Evolutionary conservation across 495 filamentous ascomycete species (phyloP).

Genomic region (Aspergillus incahuasiensis): DNA sequence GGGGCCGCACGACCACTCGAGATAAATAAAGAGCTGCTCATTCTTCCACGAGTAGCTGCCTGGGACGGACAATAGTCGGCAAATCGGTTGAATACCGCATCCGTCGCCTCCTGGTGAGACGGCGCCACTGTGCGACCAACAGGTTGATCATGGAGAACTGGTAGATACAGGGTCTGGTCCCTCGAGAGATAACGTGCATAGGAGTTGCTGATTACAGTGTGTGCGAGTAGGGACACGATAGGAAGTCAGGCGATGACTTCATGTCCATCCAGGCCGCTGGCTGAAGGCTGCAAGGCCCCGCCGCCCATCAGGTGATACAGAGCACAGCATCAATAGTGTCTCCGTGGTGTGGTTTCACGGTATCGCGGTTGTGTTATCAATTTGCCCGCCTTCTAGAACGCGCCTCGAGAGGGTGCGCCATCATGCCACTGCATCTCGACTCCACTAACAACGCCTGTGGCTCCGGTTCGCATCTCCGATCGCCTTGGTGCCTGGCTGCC

Average conservation of each 20-base stretch:
- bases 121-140: slow-evolving; percentile 10
- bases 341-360: background rate
- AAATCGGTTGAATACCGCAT: slow-evolving; percentile 1
- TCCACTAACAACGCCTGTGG: background rate
- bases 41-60: slow-evolving; percentile 20
- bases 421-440: background rate
- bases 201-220: no score
- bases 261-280: background rate
- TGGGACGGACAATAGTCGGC: slow-evolving; percentile 5
- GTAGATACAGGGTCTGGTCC: background rate
- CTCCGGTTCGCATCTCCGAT: background rate
- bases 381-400: background rate
- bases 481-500: background rate
- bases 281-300: no score
- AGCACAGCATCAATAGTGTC: background rate
- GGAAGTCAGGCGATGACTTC: background rate
- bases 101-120: slow-evolving; percentile 10
- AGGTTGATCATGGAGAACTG: background rate
- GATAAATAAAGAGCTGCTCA: slow-evolving; percentile 8
- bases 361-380: background rate
- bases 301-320: slow-evolving; percentile 13
- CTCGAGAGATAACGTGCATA: background rate
- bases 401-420: background rate
- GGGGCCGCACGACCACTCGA: slow-evolving; percentile 5
- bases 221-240: no score